Percentiles rank a stretch among this genome's conserved stretches.
Evolutionary conservation across 495 filamentous ascomycete genomes (phyloP).

Genomic region (Staphylotrichum tortipilum): DNA sequence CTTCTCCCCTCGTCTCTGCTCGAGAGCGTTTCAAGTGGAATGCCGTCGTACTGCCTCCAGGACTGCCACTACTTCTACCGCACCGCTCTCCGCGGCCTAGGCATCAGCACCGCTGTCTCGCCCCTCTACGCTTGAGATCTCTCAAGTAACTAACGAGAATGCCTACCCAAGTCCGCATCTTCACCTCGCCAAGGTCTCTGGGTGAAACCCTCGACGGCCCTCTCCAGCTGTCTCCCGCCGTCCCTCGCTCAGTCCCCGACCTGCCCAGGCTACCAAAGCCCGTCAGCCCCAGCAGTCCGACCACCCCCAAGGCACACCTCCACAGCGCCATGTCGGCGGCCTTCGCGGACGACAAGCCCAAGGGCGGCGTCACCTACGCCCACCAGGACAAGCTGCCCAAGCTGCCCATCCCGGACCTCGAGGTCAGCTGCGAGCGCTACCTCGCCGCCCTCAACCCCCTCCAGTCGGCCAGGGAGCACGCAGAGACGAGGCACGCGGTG

Average conservation of each 20-base stretch:
- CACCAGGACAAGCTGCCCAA: conserved; percentile 83
- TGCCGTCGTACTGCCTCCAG: conserved; percentile 76
- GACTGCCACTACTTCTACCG: conserved; percentile 91
- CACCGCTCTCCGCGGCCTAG: conserved; percentile 73
- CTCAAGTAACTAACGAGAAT: conserved; percentile 33
- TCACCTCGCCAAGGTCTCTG: conserved; percentile 63
- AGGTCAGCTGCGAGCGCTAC: conserved; percentile 71
- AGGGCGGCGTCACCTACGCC: conserved; percentile 74
- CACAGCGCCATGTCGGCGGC: conserved; percentile 24
- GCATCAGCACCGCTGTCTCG: conserved; percentile 66
- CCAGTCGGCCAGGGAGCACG: conserved; percentile 71
- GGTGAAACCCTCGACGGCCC: conserved; percentile 50
- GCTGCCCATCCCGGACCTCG: conserved; percentile 89
- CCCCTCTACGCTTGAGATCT: conserved; percentile 58
- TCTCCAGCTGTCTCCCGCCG: conserved; percentile 17
- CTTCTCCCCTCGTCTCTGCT: neutral
- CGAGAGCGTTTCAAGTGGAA: conserved; percentile 42
- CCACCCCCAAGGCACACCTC: conserved; percentile 20
- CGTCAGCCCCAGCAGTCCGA: conserved; percentile 16
- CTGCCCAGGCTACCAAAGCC: conserved; percentile 23
- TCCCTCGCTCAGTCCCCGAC: conserved; percentile 24
- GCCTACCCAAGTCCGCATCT: conserved; percentile 50
- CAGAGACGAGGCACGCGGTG: conserved; percentile 71
- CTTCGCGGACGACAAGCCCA: conserved; percentile 33
- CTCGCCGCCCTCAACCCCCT: conserved; percentile 71